Evolutionary conservation across 495 filamentous ascomycete species (phyloP).

Genomic region (Penicillium chermesinum): DNA sequence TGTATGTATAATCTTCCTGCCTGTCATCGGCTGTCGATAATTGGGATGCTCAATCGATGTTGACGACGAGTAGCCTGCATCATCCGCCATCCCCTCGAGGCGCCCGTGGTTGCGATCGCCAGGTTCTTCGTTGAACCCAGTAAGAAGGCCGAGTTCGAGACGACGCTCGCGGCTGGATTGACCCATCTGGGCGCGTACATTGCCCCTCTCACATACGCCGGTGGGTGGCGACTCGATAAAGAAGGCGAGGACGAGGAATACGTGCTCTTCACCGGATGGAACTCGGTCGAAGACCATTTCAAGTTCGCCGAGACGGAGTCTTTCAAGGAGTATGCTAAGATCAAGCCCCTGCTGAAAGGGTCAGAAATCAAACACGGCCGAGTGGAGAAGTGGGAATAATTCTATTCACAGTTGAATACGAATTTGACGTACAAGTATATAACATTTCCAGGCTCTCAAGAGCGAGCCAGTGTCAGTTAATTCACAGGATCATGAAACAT

Average conservation of each 20-base stretch:
- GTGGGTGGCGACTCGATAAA: slow-evolving; percentile 48
- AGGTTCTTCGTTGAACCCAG: slow-evolving; percentile 38
- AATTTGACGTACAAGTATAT: background rate
- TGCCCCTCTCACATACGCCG: slow-evolving; percentile 30
- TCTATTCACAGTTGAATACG: slow-evolving; percentile 3
- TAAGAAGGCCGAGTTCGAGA: slow-evolving; percentile 37
- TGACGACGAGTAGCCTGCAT: slow-evolving; percentile 5
- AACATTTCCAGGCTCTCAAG: background rate
- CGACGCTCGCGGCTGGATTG: slow-evolving; percentile 25
- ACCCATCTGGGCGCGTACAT: slow-evolving; percentile 31
- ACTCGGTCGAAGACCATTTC: slow-evolving; percentile 39
- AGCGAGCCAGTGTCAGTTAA: background rate
- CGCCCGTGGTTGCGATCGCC: slow-evolving; percentile 39
- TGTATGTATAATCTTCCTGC: background rate
- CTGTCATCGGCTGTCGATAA: background rate
- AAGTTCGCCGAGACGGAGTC: slow-evolving; percentile 34
- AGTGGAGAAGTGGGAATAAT: slow-evolving; percentile 16
- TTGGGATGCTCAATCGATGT: background rate
- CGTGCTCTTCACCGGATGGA: slow-evolving; percentile 49
- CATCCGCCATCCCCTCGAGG: slow-evolving; percentile 25
- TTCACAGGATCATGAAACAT: background rate
- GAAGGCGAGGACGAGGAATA: slow-evolving; percentile 41
- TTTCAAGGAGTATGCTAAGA: slow-evolving; percentile 33
- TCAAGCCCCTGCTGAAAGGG: slow-evolving; percentile 24
- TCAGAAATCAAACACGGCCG: slow-evolving; percentile 42